Percentiles rank a stretch among this genome's conserved stretches.
phyloP scores from a whole-genome alignment of 176 grass and related monocot genomes.

The Aegilops tauschii region DNA sequence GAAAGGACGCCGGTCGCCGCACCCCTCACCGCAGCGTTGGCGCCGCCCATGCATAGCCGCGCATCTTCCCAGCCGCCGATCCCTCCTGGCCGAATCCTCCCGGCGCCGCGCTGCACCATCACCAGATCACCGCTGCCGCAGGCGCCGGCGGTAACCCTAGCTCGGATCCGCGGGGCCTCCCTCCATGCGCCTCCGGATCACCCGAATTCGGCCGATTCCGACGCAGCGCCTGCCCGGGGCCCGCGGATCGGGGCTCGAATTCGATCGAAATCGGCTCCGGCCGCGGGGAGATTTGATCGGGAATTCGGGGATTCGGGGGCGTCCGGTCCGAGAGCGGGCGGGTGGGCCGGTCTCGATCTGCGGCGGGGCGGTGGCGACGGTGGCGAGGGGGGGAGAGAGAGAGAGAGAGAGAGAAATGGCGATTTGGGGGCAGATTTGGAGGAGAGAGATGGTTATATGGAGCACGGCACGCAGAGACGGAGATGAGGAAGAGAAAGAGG shows the following conservation, averaged over 20 bases:
- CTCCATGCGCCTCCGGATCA: constrained; percentile 30
- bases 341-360: background rate
- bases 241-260: constrained; percentile 42
- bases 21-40: constrained; percentile 60
- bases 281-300: constrained; percentile 15
- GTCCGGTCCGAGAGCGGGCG: background rate
- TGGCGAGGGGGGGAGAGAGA: background rate
- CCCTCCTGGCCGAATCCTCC: constrained; percentile 49
- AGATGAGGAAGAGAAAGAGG: constrained; percentile 3
- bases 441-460: constrained; percentile 37
- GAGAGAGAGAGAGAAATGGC: background rate
- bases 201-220: constrained; percentile 34
- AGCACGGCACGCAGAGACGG: constrained; percentile 27
- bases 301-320: constrained; percentile 16
- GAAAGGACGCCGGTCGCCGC: constrained; percentile 44
- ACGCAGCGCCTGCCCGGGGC: background rate
- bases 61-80: constrained; percentile 72
- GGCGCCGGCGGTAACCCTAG: constrained; percentile 26
- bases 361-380: background rate
- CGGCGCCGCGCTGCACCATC: constrained; percentile 53
- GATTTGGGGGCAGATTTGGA: constrained; percentile 26
- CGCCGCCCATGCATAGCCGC: constrained; percentile 81
- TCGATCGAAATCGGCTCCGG: constrained; percentile 25
- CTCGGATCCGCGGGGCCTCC: constrained; percentile 48
- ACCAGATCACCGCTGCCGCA: constrained; percentile 33